Base-by-base conservation (phyloP, 176 grass and related monocot genomes). In the Carex pumila region DNA sequence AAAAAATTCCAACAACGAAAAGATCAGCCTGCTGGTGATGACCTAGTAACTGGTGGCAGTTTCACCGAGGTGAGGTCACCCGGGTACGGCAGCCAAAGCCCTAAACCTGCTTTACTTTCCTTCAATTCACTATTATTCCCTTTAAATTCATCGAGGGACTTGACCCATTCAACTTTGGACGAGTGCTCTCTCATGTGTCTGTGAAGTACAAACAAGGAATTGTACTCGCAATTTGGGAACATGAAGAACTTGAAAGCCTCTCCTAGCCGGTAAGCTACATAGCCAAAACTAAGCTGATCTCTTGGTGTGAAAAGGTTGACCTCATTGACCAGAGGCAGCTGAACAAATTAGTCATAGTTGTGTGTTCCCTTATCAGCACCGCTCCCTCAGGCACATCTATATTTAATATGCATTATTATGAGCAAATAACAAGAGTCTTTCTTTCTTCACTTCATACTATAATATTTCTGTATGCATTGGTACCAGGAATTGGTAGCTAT, bases 191-290 rank as follows among this genome's bases (percentile, higher is more conserved):
- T 89, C 2, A 85, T 92, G 91, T 99, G 96, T 77, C 80, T 91
- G 65, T 99, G 93, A 86, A 99, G 56, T 72, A 99, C 61, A 85
- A 99, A 99, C 82, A 99, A 62, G 1, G 96, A 95, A 71, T 99
- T 99, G 83, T 99, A 95, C 81, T 99, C 96, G 19, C 96, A 99
- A 89, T 99, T 99, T 61, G 96, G 96, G 45, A 99, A 99, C 96
- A 99, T 99, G 85, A 94, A 95, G 71, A 99, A 89, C 18, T 87
- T 94, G 11, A 94, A 92, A 43, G 86, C 82, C 7, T 86, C 82
- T 54, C 89, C 85, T 0, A 95, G 82, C 84, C 87, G 86, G 61
- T 95, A 83, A 79, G 71, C 83, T 81, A 93, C 91, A 6, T 99
- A 95, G 11, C 96, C 96, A 61, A 99, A 99, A 89, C 96, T 99